Base-by-base conservation (phyloP, 2,329 filamentous ascomycete species). In the Fusarium ambrosium region DNA sequence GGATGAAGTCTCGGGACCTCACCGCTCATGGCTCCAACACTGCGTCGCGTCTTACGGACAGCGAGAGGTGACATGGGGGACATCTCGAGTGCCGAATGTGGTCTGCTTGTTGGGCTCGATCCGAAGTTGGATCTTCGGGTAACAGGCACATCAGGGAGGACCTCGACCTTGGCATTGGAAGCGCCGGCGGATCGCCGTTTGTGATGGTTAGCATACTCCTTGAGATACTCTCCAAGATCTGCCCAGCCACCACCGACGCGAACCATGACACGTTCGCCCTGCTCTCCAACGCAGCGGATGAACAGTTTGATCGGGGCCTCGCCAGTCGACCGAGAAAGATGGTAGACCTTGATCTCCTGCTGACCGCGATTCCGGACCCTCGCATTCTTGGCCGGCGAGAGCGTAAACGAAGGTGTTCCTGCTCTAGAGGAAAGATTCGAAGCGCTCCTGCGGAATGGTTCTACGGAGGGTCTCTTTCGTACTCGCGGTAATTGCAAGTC, bases 181-280 rank as follows among this genome's bases (percentile, higher is more conserved):
- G 80, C 79, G 64, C 83, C 83, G 69, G 85, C 82, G 62, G 89
- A 89, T 48, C 90, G 91, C n/a, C 94, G 92, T 51, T 94, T 94
- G 81, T 99, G 97, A 80, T 99, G 97, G 69, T 92, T 91, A 9
- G 95, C 95, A 79, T 98, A 99, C 82, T 98, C 95, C 77, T 95
- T 93, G 48, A 99, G 88, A 80, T 98, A 99, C 82, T 98, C 97
- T 41, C 94, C 96, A 22, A 99, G 87, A 82, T 99, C 97, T 16
- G 95, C 95, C 97, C 97, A 99, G n/a, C 97, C 97, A 69, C 97
- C 97, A 14, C 97, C 97, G 14, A 99, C 96, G 39, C 97, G 93
- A 9, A 99, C 97, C 97, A 99, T 98, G 71, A 98, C 95, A 62
- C 97, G 92, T 82, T 98, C 95, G 18, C 94, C 94, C 66, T 91